phyloP scores from a whole-genome alignment of 225 moss, liverwort and hornwort genomes.

The Marchantia polymorpha region DNA sequence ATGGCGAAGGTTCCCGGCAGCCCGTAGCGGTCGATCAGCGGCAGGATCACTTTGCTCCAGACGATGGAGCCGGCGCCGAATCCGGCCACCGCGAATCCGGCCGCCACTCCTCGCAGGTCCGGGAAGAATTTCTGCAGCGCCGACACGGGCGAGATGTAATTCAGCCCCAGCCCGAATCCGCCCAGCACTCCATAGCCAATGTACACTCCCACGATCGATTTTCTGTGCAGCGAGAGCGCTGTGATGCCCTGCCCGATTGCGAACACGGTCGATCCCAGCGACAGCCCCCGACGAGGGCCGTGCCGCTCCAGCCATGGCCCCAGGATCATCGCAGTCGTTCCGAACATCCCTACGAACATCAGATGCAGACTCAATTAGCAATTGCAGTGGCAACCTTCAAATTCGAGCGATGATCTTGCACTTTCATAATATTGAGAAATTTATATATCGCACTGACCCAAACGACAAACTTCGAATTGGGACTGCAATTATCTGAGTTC shows the following conservation, averaged over 20 bases:
- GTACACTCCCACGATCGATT: conserved; percentile 43
- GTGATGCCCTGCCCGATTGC: conserved; percentile 36
- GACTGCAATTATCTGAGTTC: too few species aligned
- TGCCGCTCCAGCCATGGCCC: conserved; percentile 69
- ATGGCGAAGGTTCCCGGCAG: conserved; percentile 53
- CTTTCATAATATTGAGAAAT: not conserved
- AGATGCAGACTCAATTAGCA: not conserved
- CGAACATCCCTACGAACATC: conserved; percentile 51
- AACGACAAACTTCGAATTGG: not conserved
- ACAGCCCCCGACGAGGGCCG: conserved; percentile 51
- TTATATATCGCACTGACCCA: too few species aligned
- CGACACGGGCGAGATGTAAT: conserved; percentile 70
- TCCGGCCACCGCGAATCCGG: conserved; percentile 69
- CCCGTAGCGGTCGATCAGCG: conserved; percentile 31
- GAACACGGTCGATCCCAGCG: conserved; percentile 47
- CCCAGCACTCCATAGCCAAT: conserved; percentile 32
- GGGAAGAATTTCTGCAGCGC: conserved; percentile 78
- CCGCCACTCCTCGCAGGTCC: conserved; percentile 55
- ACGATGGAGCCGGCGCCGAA: conserved; percentile 66
- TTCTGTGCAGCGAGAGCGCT: conserved; percentile 38
- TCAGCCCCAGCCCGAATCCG: conserved; percentile 36
- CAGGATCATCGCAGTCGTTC: conserved; percentile 56
- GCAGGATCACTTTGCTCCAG: conserved; percentile 59
- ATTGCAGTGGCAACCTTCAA: not conserved
- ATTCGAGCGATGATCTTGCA: not conserved